These are phyloP conservation scores for Fusarium burgessii DNA, from an alignment of 2,329 filamentous ascomycete species.

Conservation along the genomic window DNA sequence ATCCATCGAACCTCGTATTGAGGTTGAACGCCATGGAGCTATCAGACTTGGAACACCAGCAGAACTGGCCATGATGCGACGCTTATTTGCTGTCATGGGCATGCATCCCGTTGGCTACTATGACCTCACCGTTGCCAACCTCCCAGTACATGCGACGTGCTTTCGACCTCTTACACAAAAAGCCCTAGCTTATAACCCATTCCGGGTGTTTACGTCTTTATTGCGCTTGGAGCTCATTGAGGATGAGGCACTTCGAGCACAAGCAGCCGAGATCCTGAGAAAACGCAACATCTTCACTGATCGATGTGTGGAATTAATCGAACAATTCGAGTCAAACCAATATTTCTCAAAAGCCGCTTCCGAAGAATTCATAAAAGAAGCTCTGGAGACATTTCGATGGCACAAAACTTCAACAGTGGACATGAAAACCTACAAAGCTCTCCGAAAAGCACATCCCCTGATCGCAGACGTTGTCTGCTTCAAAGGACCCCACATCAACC, in stretches of 20 bases:
- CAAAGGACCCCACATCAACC: constrained; percentile 63
- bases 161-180: constrained; percentile 57
- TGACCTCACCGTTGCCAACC: constrained; percentile 58
- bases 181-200: constrained; percentile 51
- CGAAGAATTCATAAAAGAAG: constrained; percentile 56
- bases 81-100: constrained; percentile 60
- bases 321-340: constrained; percentile 48
- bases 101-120: constrained; percentile 66
- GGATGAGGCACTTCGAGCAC: constrained; percentile 44
- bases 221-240: constrained; percentile 57
- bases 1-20: constrained; percentile 5
- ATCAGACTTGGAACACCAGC: constrained; percentile 60
- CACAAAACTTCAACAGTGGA: constrained; percentile 56
- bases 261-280: constrained; percentile 52
- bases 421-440: constrained; percentile 55
- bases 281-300: constrained; percentile 57
- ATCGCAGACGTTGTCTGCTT: constrained; percentile 61
- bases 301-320: constrained; percentile 53
- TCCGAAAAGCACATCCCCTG: constrained; percentile 59
- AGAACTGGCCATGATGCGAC: constrained; percentile 57
- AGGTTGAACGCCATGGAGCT: constrained; percentile 57
- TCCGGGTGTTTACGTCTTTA: constrained; percentile 55
- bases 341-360: constrained; percentile 49
- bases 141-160: constrained; percentile 65
- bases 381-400: constrained; percentile 62